Conservation (phyloP, 495 filamentous ascomycete species). For the Tetracladium setigerum region DNA sequence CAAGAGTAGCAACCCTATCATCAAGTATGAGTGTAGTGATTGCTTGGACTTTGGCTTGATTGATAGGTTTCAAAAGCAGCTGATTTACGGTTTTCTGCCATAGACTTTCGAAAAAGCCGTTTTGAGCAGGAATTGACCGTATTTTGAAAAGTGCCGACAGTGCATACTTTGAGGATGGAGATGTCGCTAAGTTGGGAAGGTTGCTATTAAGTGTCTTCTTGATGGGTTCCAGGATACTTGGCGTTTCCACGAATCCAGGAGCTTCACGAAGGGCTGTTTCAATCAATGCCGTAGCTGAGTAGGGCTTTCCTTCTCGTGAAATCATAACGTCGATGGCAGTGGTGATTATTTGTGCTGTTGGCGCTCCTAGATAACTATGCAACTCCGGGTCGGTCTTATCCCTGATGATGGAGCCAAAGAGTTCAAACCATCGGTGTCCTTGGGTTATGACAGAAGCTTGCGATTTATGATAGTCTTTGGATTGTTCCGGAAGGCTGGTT, state of each 20-base stretch:
- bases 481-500: constrained; percentile 68
- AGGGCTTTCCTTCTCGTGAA: constrained; percentile 71
- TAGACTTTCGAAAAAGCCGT: neutral
- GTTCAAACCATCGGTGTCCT: constrained; percentile 51
- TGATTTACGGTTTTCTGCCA: constrained; percentile 8
- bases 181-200: constrained; percentile 10
- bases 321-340: constrained; percentile 42
- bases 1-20: constrained; percentile 19
- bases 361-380: neutral
- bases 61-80: constrained; percentile 2
- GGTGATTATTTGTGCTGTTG: constrained; percentile 30
- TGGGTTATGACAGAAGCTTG: constrained; percentile 56
- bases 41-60: constrained; percentile 13
- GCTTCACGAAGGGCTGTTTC: constrained; percentile 30
- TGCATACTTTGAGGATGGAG: constrained; percentile 13
- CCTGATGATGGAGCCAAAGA: constrained; percentile 11
- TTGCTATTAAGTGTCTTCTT: constrained; percentile 9
- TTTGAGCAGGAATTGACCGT: constrained; percentile 4
- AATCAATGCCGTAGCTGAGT: constrained; percentile 63
- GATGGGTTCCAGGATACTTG: neutral
- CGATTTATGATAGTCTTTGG: constrained; percentile 62
- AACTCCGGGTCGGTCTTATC: neutral
- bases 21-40: constrained; percentile 33
- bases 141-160: constrained; percentile 6
- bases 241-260: constrained; percentile 3